phyloP scores from a whole-genome alignment of 1,284 basidiomycete species.

The Tilletia walkeri region DNA sequence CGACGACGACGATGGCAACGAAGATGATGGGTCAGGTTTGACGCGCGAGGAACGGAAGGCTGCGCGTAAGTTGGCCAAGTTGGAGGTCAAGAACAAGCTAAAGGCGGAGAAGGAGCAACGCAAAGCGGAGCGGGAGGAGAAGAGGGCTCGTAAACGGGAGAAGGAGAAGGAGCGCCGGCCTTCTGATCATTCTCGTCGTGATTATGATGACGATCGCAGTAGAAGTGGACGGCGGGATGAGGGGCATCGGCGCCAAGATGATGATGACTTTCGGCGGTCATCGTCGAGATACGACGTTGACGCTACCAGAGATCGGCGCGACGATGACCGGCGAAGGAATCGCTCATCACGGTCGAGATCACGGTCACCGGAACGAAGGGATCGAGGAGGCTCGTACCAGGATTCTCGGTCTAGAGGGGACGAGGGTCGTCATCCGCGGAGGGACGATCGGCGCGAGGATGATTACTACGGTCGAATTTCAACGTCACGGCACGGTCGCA shows the following conservation, averaged over 20 bases:
- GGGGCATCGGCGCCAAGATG: not conserved
- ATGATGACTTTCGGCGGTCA: not conserved
- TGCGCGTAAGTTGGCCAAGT: conserved; percentile 35
- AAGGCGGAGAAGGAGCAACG: conserved; percentile 22
- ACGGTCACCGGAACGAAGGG: not conserved
- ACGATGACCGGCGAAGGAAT: not conserved
- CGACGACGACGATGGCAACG: not conserved
- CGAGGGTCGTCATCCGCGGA: not conserved
- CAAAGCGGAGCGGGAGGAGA: conserved; percentile 20
- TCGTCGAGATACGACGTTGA: not conserved
- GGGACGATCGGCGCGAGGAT: not conserved
- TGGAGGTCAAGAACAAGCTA: conserved; percentile 24
- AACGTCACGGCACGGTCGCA: not conserved
- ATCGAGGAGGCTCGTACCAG: not conserved
- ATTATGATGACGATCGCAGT: not conserved
- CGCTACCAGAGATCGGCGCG: not conserved
- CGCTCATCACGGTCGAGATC: not conserved
- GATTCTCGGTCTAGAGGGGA: not conserved
- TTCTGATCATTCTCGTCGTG: not conserved
- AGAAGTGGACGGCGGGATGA: not conserved
- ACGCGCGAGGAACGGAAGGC: conserved; percentile 36
- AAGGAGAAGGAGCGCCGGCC: conserved; percentile 17
- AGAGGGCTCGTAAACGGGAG: conserved; percentile 16
- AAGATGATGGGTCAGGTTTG: conserved; percentile 23
- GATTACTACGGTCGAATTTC: conserved; percentile 9